Percentiles rank a stretch among this genome's conserved stretches.
These are phyloP conservation scores for Monilinia fructicola DNA, from an alignment of 2,329 filamentous ascomycete species.

Conservation along the genomic window DNA sequence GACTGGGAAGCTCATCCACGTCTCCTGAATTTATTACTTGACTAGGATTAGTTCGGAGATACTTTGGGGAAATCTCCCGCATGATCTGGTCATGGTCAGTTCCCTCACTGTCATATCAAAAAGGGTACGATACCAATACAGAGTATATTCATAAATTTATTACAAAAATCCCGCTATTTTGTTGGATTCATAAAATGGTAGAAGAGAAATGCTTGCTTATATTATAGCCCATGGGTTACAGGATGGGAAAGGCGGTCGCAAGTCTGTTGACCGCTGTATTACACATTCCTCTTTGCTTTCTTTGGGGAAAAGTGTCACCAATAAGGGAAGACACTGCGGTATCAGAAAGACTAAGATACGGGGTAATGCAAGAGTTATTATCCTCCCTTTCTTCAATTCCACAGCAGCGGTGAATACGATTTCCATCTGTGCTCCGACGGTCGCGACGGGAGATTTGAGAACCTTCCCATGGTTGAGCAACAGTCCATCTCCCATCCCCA, in stretches of 20 bases:
- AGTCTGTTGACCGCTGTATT: conserved; percentile 8
- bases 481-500: conserved; percentile 4
- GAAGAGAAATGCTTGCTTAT: not conserved
- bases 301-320: not conserved
- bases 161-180: not conserved
- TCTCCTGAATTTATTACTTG: conserved; percentile 15
- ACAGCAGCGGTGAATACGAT: conserved; percentile 25
- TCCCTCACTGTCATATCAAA: conserved; percentile 14
- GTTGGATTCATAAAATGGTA: conserved; percentile 20
- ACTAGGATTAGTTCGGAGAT: conserved; percentile 15
- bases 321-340: conserved; percentile 10
- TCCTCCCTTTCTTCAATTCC: conserved; percentile 14
- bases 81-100: conserved; percentile 21
- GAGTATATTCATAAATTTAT: conserved; percentile 2
- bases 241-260: not conserved
- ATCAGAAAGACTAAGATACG: conserved; percentile 10
- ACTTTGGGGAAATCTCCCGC: conserved; percentile 20
- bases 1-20: not conserved
- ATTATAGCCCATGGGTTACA: conserved; percentile 1
- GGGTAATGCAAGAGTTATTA: conserved; percentile 10
- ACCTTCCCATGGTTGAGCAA: conserved; percentile 15
- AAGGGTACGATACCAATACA: not conserved
- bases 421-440: conserved; percentile 20
- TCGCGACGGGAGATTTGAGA: conserved; percentile 15
- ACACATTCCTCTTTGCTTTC: conserved; percentile 11